Conservation (phyloP, 1,139 yeast genomes). For the Eremothecium coryli region DNA sequence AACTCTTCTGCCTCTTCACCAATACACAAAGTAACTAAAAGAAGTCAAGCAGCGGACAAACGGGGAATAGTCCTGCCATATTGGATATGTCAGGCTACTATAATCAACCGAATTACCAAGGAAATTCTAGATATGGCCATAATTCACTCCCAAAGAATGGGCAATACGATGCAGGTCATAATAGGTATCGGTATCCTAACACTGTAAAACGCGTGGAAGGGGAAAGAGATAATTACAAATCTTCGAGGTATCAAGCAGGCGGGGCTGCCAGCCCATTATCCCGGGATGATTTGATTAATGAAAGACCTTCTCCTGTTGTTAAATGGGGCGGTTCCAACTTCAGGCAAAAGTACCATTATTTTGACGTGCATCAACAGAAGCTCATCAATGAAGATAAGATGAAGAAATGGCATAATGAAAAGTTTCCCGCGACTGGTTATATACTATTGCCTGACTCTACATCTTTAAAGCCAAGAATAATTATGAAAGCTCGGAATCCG, state of each 20-base stretch:
- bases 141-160: slow-evolving; percentile 2
- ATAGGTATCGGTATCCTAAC: slow-evolving; percentile 1
- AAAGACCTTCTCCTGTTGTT: slow-evolving; percentile 19
- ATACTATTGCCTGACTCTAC: slow-evolving; percentile 37
- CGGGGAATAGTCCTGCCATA: no score
- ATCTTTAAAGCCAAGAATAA: slow-evolving; percentile 36
- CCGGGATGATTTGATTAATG: not conserved
- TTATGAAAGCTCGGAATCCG: slow-evolving; percentile 18
- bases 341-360: slow-evolving; percentile 25
- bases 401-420: slow-evolving; percentile 21
- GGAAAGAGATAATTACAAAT: not conserved
- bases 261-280: no score
- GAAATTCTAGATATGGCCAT: slow-evolving; percentile 2
- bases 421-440: slow-evolving; percentile 46
- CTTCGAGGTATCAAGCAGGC: not conserved
- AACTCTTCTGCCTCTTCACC: no score
- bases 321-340: slow-evolving; percentile 18
- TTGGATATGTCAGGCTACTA: slow-evolving; percentile 5
- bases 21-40: no score
- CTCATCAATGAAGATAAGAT: slow-evolving; percentile 20
- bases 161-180: not conserved
- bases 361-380: slow-evolving; percentile 18
- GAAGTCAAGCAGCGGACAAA: no score
- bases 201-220: not conserved
- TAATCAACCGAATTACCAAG: slow-evolving; percentile 2